Evolutionary conservation across 805 yeast genomes (phyloP), one percentile per base, ranked within the genome.

Genomic region (Spencermartinsiella europaea): DNA sequence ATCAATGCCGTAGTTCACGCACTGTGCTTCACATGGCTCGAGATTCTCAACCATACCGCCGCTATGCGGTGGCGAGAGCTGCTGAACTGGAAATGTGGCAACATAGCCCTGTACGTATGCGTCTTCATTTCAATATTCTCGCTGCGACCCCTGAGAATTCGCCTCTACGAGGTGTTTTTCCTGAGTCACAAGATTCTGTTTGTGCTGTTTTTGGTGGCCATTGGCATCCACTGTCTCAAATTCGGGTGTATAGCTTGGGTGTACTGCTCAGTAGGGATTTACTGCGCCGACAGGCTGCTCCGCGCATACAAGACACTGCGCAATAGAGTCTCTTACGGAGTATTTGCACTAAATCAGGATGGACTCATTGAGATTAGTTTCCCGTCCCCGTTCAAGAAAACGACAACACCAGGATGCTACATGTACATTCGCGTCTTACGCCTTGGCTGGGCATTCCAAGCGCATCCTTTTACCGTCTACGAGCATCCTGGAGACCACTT

Each of bases 391-490:
- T 56, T 58, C 3, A 59, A 56, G 45, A 74, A 80, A 71, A 64
- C 63, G 31, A 65, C 74, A 8, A 62, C 55, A 44, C 80, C 86
- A 2, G 83, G 85, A 21, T 68, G 74, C 12, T 79, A 65, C 60
- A 63, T 83, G 28, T 73, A 79, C 63, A 48, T 81, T 46, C 67
- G 76, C 39, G 69, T 75, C 7, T 57, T 66, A 1, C 63, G 71
- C 10, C 17, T 22, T 5, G 38, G 34, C 16, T 21, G 73, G 21
- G 79, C 82, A 62, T 81, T 81, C 80, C 87, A 83, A 61, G 76
- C 83, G 3, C 88, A 83, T 62, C 90, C 90, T 3, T 83, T 84
- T 63, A 80, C 89, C 2, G 45, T 34, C 14, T 41, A 34, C 42
- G 37, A 31, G 34, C 28, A 42, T n/a, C 54, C 56, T 7, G 35